phyloP scores from a whole-genome alignment of 306 rosid species.

The Cucurbita pepo region DNA sequence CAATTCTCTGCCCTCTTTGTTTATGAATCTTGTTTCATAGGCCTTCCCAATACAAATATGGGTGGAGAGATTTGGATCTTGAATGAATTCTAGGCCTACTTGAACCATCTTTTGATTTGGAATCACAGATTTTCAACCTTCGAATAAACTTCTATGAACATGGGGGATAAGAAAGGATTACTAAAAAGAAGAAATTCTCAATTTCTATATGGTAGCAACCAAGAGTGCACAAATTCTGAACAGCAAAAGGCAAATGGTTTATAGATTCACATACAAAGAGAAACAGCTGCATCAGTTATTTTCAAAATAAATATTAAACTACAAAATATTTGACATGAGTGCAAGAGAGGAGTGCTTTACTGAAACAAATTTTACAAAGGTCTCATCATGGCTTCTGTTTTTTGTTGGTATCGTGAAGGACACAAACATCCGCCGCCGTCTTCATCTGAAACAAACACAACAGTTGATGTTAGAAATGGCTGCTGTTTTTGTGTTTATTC shows the following conservation, averaged over 20 bases:
- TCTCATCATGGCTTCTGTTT: slow-evolving; percentile 39
- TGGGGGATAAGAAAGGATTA: background rate
- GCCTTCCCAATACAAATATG: background rate
- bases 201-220: background rate
- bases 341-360: background rate
- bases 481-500: background rate
- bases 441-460: slow-evolving; percentile 44
- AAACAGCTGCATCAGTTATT: background rate
- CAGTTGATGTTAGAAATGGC: background rate
- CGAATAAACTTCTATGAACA: background rate
- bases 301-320: background rate
- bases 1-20: background rate
- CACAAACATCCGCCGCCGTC: slow-evolving; percentile 71
- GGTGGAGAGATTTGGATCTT: background rate
- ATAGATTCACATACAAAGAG: background rate
- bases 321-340: slow-evolving; percentile 1
- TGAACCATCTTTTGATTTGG: background rate
- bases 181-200: background rate
- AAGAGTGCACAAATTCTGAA: background rate
- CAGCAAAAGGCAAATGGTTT: background rate
- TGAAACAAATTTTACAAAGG: slow-evolving; percentile 2
- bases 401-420: slow-evolving; percentile 50
- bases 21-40: background rate
- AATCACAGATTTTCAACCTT: background rate
- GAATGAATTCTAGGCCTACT: background rate